Percentiles rank a stretch among this genome's conserved stretches.
These are phyloP conservation scores for Rhodotorula sp. DNA, from an alignment of 1,284 basidiomycete species.

Conservation along the genomic window DNA sequence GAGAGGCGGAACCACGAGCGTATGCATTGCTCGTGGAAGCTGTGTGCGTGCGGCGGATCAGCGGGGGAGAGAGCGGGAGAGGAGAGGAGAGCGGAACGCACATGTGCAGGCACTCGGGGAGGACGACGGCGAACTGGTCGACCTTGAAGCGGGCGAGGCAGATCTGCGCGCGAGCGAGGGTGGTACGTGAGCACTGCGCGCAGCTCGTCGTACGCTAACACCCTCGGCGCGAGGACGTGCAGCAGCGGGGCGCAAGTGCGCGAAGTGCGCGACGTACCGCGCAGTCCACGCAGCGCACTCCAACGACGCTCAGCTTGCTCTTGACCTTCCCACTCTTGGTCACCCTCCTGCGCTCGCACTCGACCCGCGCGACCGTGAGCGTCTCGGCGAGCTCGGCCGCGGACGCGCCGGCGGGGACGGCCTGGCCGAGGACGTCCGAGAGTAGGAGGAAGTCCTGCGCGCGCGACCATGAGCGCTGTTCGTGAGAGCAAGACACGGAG, in stretches of 20 bases:
- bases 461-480: no score
- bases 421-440: slow-evolving; percentile 43
- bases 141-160: slow-evolving; percentile 41
- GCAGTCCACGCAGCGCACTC: slow-evolving; percentile 43
- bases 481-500: not conserved
- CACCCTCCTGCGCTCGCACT: slow-evolving; percentile 43
- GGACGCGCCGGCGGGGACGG: slow-evolving; percentile 32
- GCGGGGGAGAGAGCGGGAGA: no score
- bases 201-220: no score
- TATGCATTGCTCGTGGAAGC: slow-evolving; percentile 41
- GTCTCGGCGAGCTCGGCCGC: slow-evolving; percentile 40
- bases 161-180: slow-evolving; percentile 2
- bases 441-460: slow-evolving; percentile 39
- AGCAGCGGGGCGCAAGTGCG: no score
- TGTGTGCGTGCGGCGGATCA: not conserved
- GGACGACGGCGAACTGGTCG: slow-evolving; percentile 36
- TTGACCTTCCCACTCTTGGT: slow-evolving; percentile 47
- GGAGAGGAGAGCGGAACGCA: not conserved
- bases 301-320: slow-evolving; percentile 44
- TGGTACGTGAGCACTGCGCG: no score
- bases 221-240: not conserved
- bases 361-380: slow-evolving; percentile 42
- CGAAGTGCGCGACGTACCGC: slow-evolving; percentile 9
- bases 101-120: slow-evolving; percentile 42
- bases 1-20: slow-evolving; percentile 32